A percentile compares a stretch with the other conserved stretches of the same genome.
Conservation (phyloP, 257 asterid genomes). For the Plantago ovata region DNA sequence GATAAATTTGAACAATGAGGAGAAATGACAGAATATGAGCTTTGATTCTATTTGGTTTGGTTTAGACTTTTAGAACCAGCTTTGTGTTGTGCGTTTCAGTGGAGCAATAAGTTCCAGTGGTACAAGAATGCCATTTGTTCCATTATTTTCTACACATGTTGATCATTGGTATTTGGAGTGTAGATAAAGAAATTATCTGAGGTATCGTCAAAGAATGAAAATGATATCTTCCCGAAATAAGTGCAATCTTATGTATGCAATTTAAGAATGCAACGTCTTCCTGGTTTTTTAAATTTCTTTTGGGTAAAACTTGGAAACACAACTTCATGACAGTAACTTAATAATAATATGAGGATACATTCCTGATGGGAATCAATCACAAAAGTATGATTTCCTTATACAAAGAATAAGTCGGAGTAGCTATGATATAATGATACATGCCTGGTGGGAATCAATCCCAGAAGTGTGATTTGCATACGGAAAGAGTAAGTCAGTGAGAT, state of each 20-base stretch:
- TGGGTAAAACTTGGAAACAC: neutral
- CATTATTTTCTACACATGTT: neutral
- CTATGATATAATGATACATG: neutral
- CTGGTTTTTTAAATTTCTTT: neutral
- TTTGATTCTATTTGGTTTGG: neutral
- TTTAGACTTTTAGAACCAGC: neutral
- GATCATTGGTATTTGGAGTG: constrained; percentile 41
- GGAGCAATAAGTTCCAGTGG: neutral
- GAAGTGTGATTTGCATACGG: neutral
- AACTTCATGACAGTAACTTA: no score
- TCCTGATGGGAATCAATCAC: no score
- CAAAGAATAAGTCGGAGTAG: no score
- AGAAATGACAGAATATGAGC: neutral
- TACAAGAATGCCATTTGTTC: neutral
- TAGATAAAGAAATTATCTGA: constrained; percentile 9
- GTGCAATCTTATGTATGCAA: neutral
- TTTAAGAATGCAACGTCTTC: neutral
- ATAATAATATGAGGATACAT: no score
- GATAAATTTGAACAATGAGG: neutral
- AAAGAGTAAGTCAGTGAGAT: neutral
- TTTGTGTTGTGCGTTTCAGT: neutral
- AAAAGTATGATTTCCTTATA: no score
- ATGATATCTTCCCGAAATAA: neutral
- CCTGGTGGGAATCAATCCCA: neutral
- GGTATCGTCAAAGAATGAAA: neutral